Base-by-base conservation (phyloP, 768 basidiomycete genomes). In the Pisolithus tinctorius region DNA sequence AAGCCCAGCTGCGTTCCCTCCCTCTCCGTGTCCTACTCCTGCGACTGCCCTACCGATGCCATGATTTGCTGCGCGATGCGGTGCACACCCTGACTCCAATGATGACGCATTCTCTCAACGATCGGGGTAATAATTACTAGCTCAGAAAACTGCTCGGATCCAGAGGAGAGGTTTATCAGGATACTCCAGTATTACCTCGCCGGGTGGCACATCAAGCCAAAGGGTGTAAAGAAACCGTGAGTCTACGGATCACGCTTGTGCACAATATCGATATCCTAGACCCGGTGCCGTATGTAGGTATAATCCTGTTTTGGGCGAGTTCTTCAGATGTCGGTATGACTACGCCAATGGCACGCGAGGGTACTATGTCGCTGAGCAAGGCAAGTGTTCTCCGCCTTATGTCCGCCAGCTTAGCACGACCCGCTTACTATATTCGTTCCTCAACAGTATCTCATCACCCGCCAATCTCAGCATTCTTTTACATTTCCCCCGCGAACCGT, bases 121-220 rank as follows among this genome's bases (percentile, higher is more conserved):
- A 34, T 36, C 6, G 39, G 39, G 48, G 43, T n/a, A 50, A 44
- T 42, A 50, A 41, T 50, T 45, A 48, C 25, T 62, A 95, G 94
- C 38, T 88, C 89, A 43, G 91, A 89, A 57, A 66, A 81, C n/a
- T 83, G 81, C 63, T 74, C 78, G 38, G 84, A 92, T 61, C 81
- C 91, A 30, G 87, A 95, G 66, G 93, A 95, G 64, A 76, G 96
- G 41, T 97, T 97, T 67, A 78, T 95, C 56, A 80, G 83, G 46
- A 92, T 98, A 1, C 76, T 97, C 31, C 86, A 88, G 55, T 96
- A 94, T 67, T 99, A 97, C 66, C 84, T 99, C 44, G 86, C 90
- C n/a, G 96, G 96, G 23, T 99, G 96, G 96, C 96, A 98, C 70
- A 94, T 97, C 73, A 97, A 97, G 70, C 94, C 96, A 58, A 94